Evolutionary conservation across 1,284 basidiomycete genomes (phyloP).

Genomic region (Thecaphora frezii): DNA sequence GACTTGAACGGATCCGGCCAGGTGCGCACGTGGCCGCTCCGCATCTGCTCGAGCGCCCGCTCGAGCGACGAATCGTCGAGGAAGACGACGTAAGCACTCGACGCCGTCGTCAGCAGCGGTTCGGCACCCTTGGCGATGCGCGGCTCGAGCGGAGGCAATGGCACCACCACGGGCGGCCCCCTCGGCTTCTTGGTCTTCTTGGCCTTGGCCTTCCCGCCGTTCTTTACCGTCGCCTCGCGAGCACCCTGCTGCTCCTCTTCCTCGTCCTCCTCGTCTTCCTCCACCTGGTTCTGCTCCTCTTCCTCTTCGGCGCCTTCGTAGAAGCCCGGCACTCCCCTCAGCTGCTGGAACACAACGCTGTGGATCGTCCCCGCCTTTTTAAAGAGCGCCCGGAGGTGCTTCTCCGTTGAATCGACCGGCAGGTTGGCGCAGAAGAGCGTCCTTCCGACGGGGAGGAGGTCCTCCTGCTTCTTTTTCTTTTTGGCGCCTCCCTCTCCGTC

Average conservation of each 20-base stretch:
- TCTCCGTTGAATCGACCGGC: constrained; percentile 46
- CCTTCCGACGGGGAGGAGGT: constrained; percentile 27
- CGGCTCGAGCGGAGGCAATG: constrained; percentile 32
- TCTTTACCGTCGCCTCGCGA: constrained; percentile 15
- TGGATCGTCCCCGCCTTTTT: constrained; percentile 42
- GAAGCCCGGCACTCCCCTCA: background rate
- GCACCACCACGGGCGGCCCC: constrained; percentile 22
- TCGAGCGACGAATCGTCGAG: constrained; percentile 36
- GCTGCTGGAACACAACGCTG: constrained; percentile 18
- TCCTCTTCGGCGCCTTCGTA: constrained; percentile 17
- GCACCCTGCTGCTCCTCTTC: constrained; percentile 24
- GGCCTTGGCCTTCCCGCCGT: constrained; percentile 3
- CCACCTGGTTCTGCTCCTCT: constrained; percentile 23
- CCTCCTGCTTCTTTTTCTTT: background rate
- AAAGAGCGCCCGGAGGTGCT: constrained; percentile 42
- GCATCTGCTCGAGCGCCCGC: constrained; percentile 31
- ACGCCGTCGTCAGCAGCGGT: constrained; percentile 28
- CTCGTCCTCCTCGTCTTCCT: constrained; percentile 25
- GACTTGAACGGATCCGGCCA: constrained; percentile 19
- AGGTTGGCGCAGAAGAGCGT: constrained; percentile 55
- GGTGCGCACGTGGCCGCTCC: constrained; percentile 1
- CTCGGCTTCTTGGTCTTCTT: constrained; percentile 14
- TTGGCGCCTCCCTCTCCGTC: background rate
- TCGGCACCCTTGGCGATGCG: constrained; percentile 10
- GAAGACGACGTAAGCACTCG: constrained; percentile 50